Base-by-base conservation (phyloP, 148 eudicot genomes). In the Fagopyrum homotropicum region DNA sequence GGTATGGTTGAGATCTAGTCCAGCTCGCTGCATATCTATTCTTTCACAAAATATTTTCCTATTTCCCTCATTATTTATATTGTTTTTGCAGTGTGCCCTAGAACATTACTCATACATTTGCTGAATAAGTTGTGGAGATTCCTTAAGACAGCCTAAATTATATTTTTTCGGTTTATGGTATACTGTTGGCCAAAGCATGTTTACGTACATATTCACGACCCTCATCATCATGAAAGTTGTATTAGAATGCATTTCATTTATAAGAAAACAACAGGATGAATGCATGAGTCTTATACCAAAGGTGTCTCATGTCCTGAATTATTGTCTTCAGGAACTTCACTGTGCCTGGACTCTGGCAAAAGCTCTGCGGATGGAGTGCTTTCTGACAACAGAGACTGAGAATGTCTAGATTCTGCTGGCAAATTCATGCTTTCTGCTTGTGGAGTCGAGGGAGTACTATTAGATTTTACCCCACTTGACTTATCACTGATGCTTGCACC, bases 391-490 rank as follows among this genome's bases (percentile, higher is more conserved):
- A 88, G 77, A 79, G 90, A 86, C 77, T 83, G 91, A 19, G 96
- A 87, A 85, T 59, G 50, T 76, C 93, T 84, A 63, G 92, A 88
- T 77, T 92, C 99, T 60, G 81, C 71, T 73, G 81, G 92, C 59
- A 77, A 82, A 76, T 86, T 89, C 51, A 79, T 76, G 77, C 89
- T 88, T 75, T 92, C 97, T 78, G 92, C 96, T 77, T 86, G 96
- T 69, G 99, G 97, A 29, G 99, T 95, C 82, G 99, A 95, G 72
- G 97, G 92, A 43, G 90, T 88, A 80, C 97, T 90, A 54, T 77
- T 83, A 76, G 98, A 88, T 73, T 88, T 92, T 73, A 88, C 78
- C 76, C 91, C 97, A 82, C 96, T 95, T 69, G 99, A 95, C 84
- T 84, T 92, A 68, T 95, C 99, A 83, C 99, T 95, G 44, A 84